These are phyloP conservation scores for Fraxinus velutina DNA, from an alignment of 305 asterid genomes.

Conservation along the genomic window DNA sequence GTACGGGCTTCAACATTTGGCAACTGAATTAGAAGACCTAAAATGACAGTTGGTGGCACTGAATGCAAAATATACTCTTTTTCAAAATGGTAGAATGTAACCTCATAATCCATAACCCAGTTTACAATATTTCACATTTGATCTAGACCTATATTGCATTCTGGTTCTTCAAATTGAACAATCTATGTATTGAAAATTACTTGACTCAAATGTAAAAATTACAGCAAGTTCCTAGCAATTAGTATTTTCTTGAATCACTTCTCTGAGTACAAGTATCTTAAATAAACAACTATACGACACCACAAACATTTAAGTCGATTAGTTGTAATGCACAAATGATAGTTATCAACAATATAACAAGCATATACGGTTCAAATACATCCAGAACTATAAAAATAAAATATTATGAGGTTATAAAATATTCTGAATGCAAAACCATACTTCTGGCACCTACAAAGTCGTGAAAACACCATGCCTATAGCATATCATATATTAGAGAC, in stretches of 20 bases:
- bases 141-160: background rate
- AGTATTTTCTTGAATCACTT: background rate
- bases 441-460: background rate
- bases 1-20: background rate
- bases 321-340: background rate
- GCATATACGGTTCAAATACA: background rate
- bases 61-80: background rate
- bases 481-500: background rate
- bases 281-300: background rate
- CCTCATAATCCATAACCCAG: background rate
- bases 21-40: background rate
- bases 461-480: background rate
- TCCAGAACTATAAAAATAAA: background rate
- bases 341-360: background rate
- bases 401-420: background rate
- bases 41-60: background rate
- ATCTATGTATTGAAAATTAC: background rate
- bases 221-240: background rate
- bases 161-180: background rate
- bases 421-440: background rate
- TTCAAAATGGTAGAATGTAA: background rate
- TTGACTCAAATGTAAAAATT: background rate
- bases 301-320: background rate
- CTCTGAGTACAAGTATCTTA: background rate
- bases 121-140: background rate